These are phyloP conservation scores for Seiridium unicorne DNA, from an alignment of 2,329 filamentous ascomycete genomes.

Conservation along the genomic window DNA sequence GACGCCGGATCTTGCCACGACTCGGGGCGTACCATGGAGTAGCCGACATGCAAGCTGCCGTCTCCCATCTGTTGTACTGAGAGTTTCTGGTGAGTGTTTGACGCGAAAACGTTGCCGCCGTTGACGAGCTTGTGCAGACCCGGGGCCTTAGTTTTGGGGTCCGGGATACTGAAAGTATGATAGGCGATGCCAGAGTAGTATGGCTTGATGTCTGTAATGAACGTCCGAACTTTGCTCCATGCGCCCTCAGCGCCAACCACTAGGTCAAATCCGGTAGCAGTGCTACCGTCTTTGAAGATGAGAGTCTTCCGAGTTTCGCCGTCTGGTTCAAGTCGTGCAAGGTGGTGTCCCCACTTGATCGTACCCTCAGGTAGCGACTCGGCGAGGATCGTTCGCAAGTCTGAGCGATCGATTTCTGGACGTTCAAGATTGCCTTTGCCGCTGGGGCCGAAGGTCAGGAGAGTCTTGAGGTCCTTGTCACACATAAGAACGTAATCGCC, in stretches of 20 bases:
- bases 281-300: slow-evolving; percentile 33
- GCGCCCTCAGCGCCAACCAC: slow-evolving; percentile 33
- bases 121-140: slow-evolving; percentile 44
- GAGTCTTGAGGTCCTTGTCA: slow-evolving; percentile 36
- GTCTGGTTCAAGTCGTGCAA: slow-evolving; percentile 34
- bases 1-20: slow-evolving; percentile 32
- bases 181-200: slow-evolving; percentile 43
- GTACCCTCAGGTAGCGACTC: slow-evolving; percentile 41
- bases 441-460: slow-evolving; percentile 29
- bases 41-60: slow-evolving; percentile 41
- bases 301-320: slow-evolving; percentile 24
- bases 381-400: slow-evolving; percentile 41
- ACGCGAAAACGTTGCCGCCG: slow-evolving; percentile 44
- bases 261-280: slow-evolving; percentile 35
- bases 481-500: slow-evolving; percentile 48
- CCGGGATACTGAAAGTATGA: slow-evolving; percentile 39
- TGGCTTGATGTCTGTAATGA: slow-evolving; percentile 37
- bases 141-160: slow-evolving; percentile 39
- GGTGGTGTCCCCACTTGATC: slow-evolving; percentile 44
- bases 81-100: slow-evolving; percentile 39
- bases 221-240: slow-evolving; percentile 34
- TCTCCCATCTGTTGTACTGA: slow-evolving; percentile 46
- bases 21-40: slow-evolving; percentile 33
- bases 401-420: slow-evolving; percentile 52
- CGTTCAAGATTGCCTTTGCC: slow-evolving; percentile 33